Evolutionary conservation across 2,329 filamentous ascomycete genomes (phyloP).

Genomic region (Bipolaris zeicola): DNA sequence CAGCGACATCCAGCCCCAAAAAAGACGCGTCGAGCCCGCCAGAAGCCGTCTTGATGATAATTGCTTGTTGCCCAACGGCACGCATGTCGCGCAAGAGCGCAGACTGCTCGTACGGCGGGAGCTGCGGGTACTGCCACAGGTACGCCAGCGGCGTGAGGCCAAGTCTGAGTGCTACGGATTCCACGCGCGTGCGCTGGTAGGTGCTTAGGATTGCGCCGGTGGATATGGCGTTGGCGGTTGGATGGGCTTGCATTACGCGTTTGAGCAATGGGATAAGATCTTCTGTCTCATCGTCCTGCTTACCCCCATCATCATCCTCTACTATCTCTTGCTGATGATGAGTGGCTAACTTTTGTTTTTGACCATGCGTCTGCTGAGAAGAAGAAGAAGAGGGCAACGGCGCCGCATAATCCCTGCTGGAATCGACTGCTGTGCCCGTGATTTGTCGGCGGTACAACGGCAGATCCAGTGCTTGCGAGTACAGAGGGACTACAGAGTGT

Average conservation of each 20-base stretch:
- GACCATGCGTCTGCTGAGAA: background rate
- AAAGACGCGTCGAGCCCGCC: conserved; percentile 82
- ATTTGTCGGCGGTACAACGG: conserved; percentile 86
- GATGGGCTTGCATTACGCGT: conserved; percentile 70
- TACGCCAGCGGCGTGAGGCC: conserved; percentile 82
- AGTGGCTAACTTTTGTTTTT: no score
- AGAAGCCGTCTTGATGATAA: conserved; percentile 93
- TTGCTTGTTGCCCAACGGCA: conserved; percentile 76
- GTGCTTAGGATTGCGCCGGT: conserved; percentile 93
- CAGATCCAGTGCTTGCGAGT: conserved; percentile 76
- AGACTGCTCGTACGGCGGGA: conserved; percentile 61
- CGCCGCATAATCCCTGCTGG: conserved; percentile 69
- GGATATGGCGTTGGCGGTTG: conserved; percentile 82
- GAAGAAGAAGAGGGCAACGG: background rate
- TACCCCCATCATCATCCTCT: conserved; percentile 6
- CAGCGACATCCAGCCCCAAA: conserved; percentile 80
- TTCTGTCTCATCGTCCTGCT: conserved; percentile 78
- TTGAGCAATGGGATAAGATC: conserved; percentile 77
- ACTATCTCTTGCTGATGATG: background rate
- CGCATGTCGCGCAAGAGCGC: conserved; percentile 81
- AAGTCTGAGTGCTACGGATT: conserved; percentile 86
- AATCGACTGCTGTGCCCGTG: conserved; percentile 70
- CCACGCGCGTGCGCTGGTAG: conserved; percentile 94
- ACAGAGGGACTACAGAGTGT: conserved; percentile 83
- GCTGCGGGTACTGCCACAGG: conserved; percentile 86